phyloP scores from a whole-genome alignment of 2,329 filamentous ascomycete genomes.

The Hysterium pulicare region DNA sequence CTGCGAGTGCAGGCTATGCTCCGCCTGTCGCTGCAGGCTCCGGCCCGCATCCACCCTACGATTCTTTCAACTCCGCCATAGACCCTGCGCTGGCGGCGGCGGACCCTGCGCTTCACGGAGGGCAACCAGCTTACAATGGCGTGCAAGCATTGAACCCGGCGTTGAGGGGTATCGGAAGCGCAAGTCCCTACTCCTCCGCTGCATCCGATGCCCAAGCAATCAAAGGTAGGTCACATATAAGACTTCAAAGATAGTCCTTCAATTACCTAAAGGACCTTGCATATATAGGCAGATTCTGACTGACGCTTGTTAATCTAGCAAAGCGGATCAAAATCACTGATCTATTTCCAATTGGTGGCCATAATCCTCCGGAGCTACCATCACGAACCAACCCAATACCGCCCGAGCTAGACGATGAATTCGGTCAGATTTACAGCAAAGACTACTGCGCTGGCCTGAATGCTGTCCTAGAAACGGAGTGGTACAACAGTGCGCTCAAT shows the following conservation, averaged over 20 bases:
- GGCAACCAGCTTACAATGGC: conserved; percentile 30
- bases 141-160: conserved; percentile 29
- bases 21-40: conserved; percentile 34
- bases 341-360: conserved; percentile 33
- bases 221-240: conserved; percentile 23
- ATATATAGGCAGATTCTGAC: conserved; percentile 1
- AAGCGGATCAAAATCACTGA: conserved; percentile 31
- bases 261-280: background rate
- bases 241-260: background rate
- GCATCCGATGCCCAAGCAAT: conserved; percentile 18
- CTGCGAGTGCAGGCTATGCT: conserved; percentile 42
- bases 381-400: conserved; percentile 23
- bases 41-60: conserved; percentile 41
- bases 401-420: conserved; percentile 29
- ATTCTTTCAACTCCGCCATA: conserved; percentile 57
- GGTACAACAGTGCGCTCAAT: conserved; percentile 62
- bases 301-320: conserved; percentile 23
- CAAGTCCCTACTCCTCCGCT: conserved; percentile 18
- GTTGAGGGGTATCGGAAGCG: conserved; percentile 20
- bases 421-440: conserved; percentile 30
- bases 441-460: conserved; percentile 34
- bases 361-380: conserved; percentile 35
- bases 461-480: conserved; percentile 63
- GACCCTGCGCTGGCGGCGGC: conserved; percentile 62
- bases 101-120: conserved; percentile 27